Conservation (phyloP, 2,329 filamentous ascomycete genomes). For the Apiospora saccharicola region DNA sequence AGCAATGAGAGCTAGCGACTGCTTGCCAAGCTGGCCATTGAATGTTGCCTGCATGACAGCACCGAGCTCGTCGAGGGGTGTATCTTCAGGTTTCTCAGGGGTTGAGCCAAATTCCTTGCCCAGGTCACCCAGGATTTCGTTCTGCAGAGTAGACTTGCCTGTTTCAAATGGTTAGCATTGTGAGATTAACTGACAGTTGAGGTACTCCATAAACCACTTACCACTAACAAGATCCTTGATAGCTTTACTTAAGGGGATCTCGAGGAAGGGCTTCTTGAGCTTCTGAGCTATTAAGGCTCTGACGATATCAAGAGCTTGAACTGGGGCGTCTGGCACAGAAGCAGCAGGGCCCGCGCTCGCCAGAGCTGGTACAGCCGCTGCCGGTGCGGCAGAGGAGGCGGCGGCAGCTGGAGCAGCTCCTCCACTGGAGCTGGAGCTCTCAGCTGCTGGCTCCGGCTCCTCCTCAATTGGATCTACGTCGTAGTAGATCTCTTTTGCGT, state of each 20-base stretch:
- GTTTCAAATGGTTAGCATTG: conserved; percentile 20
- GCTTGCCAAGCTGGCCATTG: conserved; percentile 97
- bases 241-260: conserved; percentile 92
- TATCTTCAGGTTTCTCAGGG: conserved; percentile 98
- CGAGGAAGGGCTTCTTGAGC: conserved; percentile 89
- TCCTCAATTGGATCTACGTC: conserved; percentile 95
- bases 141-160: conserved; percentile 99
- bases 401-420: conserved; percentile 49
- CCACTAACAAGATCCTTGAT: conserved; percentile 99
- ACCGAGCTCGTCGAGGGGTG: conserved; percentile 92
- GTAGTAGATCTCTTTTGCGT: conserved; percentile 99
- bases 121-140: conserved; percentile 96
- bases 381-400: conserved; percentile 58
- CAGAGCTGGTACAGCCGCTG: conserved; percentile 55
- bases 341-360: conserved; percentile 84
- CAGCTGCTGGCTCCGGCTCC: conserved; percentile 71
- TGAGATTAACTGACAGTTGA: neutral
- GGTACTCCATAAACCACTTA: conserved; percentile 55
- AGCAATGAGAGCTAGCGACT: conserved; percentile 90
- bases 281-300: conserved; percentile 93
- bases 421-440: conserved; percentile 47
- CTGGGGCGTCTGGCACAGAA: conserved; percentile 83
- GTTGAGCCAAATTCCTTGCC: conserved; percentile 99
- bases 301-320: conserved; percentile 89
- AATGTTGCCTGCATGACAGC: conserved; percentile 98